Evolutionary conservation across 805 yeast species (phyloP), one percentile per base, ranked within the genome.

Genomic region (Candida glaebosa): DNA sequence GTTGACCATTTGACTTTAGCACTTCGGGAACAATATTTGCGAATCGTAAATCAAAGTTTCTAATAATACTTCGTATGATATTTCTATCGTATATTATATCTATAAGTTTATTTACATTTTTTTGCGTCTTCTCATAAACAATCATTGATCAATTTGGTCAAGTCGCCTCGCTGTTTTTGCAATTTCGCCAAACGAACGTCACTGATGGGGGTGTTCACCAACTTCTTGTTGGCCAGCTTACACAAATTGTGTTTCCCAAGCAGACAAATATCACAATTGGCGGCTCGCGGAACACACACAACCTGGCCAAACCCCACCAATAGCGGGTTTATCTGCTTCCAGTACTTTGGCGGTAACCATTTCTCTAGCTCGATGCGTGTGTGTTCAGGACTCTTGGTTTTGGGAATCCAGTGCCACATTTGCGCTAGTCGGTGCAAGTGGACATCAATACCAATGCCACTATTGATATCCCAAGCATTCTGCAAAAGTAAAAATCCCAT

Each of bases 281-380:
- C 63, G 3, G 81, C 81, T 41, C 82, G 71, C 0, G 96, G 85
- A 7, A 80, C 74, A 57, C 97, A 90, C 2, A 90, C 75, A 0
- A 83, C 81, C 59, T 90, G 98, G 9, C 98, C 98, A 68, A 89
- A 90, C 3, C 98, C 97, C 6, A 90, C 98, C 5, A 91, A 61
- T 7, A 84, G 60, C 1, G 95, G 95, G 57, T 90, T 90, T 31
- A 91, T 80, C 42, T 87, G 95, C 8, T 72, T 68, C 98, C 98
- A 90, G 35, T 78, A 71, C 25, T 79, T 79, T 35, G 56, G 61
- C 0, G 95, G 90, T 8, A 90, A 63, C 93, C 95, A 86, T 18
- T 66, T 59, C 55, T 90, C 85, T 31, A 90, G 62, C 33, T 73
- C 81, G 20, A 67, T 53, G 17, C 98, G 62, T 0, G 96, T 86